Base-by-base conservation (phyloP, 2,329 filamentous ascomycete species). In the Colletotrichum neosansevieriae region DNA sequence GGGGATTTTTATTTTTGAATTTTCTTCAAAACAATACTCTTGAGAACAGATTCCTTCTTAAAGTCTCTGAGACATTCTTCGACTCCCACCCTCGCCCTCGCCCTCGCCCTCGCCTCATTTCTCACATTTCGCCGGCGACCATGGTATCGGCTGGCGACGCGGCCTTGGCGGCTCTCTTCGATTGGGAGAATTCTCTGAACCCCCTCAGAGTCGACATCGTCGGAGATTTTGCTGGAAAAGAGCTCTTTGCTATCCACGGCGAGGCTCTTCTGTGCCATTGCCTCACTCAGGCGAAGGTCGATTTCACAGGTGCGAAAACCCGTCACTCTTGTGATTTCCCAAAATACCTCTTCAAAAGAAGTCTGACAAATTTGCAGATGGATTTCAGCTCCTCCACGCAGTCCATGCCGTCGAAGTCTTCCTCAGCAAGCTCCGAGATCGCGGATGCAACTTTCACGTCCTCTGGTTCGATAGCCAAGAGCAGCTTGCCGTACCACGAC, bases 221-320 rank as follows among this genome's bases (percentile, higher is more conserved):
- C 4, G 91, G 92, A 45, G 92, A 94, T 75, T 94, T 92, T 77
- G 91, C 90, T 3, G 91, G 92, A 21, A 88, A 88, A 68, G 91
- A 93, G 74, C 82, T 91, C 11, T 94, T 94, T 75, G 80, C 91
- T 21, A 85, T 94, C 34, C 90, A 94, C 71, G 91, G 91, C 34
- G 91, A 94, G 73, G 91, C 91, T 0, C 77, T 94, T n/a, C 80
- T 94, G 11, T 80, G 88, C 6, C 80, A 91, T 66, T 90, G 86
- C 73, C 86, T 94, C 54, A 79, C 81, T n/a, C 84, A 91, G 71
- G 80, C 84, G 11, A 82, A 85, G 21, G 85, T 94, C 45, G 89
- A 94, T 74, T 91, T 92, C 71, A 73, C 85, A 61, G 76, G 84
- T 86, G 77, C 67, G 76, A 29, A 29, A 29, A 6, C 62, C 29